A percentile compares a stretch with the other conserved stretches of the same genome.
Evolutionary conservation across 257 asterid species (phyloP).

Genomic region (Verbascum thapsus): DNA sequence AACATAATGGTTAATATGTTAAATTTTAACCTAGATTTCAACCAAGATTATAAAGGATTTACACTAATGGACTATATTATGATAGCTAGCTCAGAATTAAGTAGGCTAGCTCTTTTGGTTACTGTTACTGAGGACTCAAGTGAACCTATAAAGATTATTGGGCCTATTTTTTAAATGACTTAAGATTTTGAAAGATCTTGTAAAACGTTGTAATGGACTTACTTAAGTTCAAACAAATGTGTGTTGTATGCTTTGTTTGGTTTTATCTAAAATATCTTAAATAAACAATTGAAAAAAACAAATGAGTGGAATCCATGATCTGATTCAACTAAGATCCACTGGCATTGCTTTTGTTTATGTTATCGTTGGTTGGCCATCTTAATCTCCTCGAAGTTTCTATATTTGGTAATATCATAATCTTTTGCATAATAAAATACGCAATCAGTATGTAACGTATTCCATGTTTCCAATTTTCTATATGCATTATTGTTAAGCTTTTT

Average conservation of each 20-base stretch:
- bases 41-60: no score
- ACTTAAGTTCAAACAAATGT: constrained; percentile 1
- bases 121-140: constrained; percentile 3
- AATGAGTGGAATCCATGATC: constrained; percentile 33
- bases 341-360: constrained; percentile 32
- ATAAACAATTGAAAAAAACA: constrained; percentile 8
- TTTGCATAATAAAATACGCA: constrained; percentile 24
- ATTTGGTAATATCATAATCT: constrained; percentile 13
- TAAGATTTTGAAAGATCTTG: no score
- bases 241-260: constrained; percentile 30
- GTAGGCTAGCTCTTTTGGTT: constrained; percentile 6
- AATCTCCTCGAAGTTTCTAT: constrained; percentile 46
- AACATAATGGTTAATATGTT: no score
- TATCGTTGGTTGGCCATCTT: constrained; percentile 32
- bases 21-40: no score
- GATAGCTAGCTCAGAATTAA: constrained; percentile 8
- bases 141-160: background rate
- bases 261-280: constrained; percentile 24
- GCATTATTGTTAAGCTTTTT: constrained; percentile 23
- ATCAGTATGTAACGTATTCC: constrained; percentile 30
- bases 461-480: constrained; percentile 1
- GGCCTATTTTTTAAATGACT: background rate
- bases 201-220: no score
- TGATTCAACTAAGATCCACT: constrained; percentile 34
- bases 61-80: no score